These are phyloP conservation scores for Ceriops zippeliana DNA, from an alignment of 345 rosid species.

Conservation along the genomic window DNA sequence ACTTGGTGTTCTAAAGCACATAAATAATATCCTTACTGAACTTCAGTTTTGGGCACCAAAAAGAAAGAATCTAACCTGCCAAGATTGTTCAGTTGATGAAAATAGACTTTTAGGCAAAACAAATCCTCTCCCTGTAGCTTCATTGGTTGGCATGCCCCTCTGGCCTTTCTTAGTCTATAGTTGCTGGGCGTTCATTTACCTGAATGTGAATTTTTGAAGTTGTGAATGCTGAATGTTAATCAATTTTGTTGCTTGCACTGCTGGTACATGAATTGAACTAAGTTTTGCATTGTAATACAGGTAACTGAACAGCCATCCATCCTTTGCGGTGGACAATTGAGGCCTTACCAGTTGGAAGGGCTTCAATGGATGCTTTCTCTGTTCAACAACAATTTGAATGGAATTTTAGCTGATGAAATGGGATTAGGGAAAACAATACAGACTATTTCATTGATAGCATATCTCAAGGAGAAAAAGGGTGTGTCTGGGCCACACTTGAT, in stretches of 20 bases:
- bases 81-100: background rate
- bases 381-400: slow-evolving; percentile 94
- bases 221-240: background rate
- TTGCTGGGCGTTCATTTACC: background rate
- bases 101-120: background rate
- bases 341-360: slow-evolving; percentile 93
- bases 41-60: background rate
- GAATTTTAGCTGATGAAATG: slow-evolving; percentile 99
- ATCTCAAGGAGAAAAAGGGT: slow-evolving; percentile 83
- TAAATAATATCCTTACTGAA: background rate
- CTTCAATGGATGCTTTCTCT: slow-evolving; percentile 99
- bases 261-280: slow-evolving; percentile 19
- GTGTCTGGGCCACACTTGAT: slow-evolving; percentile 91
- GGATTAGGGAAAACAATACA: slow-evolving; percentile 98
- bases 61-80: background rate
- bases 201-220: slow-evolving; percentile 7
- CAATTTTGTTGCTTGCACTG: background rate
- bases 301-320: slow-evolving; percentile 90
- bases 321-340: slow-evolving; percentile 90
- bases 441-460: slow-evolving; percentile 85
- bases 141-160: background rate
- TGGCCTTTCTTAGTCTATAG: background rate
- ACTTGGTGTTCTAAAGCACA: background rate
- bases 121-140: background rate
- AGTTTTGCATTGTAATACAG: slow-evolving; percentile 39